Evolutionary conservation across 1,284 basidiomycete species (phyloP), one percentile per base, ranked within the genome.

Genomic region (Trichosporon sp.): DNA sequence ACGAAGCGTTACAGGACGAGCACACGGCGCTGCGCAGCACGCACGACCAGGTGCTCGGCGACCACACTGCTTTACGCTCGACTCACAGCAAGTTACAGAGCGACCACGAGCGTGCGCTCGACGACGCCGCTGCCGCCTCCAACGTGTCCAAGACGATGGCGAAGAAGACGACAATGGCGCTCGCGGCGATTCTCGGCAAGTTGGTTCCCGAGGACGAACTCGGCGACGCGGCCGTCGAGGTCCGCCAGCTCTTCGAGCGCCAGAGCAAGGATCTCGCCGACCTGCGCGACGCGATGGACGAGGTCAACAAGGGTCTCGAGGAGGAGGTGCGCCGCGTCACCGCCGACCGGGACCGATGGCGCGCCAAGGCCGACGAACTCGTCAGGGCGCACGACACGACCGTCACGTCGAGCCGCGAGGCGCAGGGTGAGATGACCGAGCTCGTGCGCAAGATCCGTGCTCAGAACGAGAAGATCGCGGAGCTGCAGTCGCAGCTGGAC

Each of bases 291-390:
- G 80, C 83, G 73, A 78, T 84, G 75, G 69, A 74, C 71, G 83
- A 87, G 72, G 82, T 91, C 70, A 87, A 84, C 68, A 80, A 83
- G 73, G 86, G 87, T 59, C 85, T 87, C 79, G 88, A 89, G 67
- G 84, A 85, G 38, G 89, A 90, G 78, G 84, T 89, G 46, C 84
- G 82, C 31, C 81, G 85, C 35, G 89, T 90, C 86, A 86, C 88
- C 40, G 85, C 85, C 68, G 89, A 90, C 77, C 85, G 86, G 73
- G 84, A 85, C 61, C 78, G 81, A 37, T 83, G 88, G 76, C 88
- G 89, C 78, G 85, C 87, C 59, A 87, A 88, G 74, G 86, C 85
- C 69, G 83, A 88, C 76, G 86, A 87, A 59, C 10, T 43, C 10
- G 38, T 26, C 21, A n/a, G 59, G 32, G 74, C 78, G 85, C 1